Percentiles rank a stretch among this genome's conserved stretches.
Evolutionary conservation across 2,329 filamentous ascomycete genomes (phyloP).

Genomic region (Fusarium tjaetaba): DNA sequence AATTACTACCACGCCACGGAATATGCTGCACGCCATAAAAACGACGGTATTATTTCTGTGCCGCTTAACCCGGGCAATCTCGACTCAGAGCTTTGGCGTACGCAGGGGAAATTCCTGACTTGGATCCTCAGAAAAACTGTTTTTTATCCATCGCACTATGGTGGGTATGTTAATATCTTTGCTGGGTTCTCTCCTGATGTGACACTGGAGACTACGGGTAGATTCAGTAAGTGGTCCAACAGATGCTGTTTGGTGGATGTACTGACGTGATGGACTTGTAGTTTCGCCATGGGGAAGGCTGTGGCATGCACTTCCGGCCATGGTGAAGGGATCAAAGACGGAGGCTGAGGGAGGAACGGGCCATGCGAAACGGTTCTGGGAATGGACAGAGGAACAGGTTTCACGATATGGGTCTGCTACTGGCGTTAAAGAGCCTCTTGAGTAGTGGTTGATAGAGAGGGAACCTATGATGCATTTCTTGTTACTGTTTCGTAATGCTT

Average conservation of each 20-base stretch:
- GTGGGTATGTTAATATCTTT: constrained; percentile 61
- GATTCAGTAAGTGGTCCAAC: constrained; percentile 30
- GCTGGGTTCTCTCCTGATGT: constrained; percentile 57
- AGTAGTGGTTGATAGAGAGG: not conserved
- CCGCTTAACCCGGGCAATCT: constrained; percentile 55
- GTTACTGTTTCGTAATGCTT: not conserved
- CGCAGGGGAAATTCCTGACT: constrained; percentile 27
- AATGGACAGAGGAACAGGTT: constrained; percentile 51
- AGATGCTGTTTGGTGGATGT: not conserved
- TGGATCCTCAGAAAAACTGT: constrained; percentile 31
- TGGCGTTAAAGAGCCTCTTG: not conserved
- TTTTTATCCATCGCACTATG: constrained; percentile 47
- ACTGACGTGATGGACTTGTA: constrained; percentile 1
- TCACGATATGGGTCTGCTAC: accelerated
- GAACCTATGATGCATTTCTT: accelerated
- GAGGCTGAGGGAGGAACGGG: constrained; percentile 50
- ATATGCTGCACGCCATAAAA: constrained; percentile 41
- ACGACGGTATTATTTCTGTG: constrained; percentile 46
- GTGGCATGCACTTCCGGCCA: constrained; percentile 43
- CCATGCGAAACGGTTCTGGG: constrained; percentile 49
- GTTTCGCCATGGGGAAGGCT: constrained; percentile 53
- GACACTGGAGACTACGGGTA: constrained; percentile 43
- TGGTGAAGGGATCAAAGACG: constrained; percentile 43
- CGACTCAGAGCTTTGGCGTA: constrained; percentile 50
- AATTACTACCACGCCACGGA: constrained; percentile 48